Percentiles rank a stretch among this genome's conserved stretches.
These are phyloP conservation scores for Pestalotiopsis sp. DNA, from an alignment of 2,329 filamentous ascomycete species.

Conservation along the genomic window DNA sequence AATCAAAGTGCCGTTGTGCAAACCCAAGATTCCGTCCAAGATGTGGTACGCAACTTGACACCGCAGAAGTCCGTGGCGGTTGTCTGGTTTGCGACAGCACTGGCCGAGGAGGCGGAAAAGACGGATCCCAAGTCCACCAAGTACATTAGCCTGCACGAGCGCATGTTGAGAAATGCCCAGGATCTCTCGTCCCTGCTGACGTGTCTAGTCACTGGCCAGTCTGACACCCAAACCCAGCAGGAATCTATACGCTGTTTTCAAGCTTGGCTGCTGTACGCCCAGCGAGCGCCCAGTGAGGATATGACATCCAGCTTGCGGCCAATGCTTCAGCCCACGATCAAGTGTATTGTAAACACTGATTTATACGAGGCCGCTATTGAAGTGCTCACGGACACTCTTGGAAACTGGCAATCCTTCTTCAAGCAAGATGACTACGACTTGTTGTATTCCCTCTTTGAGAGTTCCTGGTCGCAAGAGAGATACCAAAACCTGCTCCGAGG, in stretches of 20 bases:
- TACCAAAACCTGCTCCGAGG: conserved; percentile 59
- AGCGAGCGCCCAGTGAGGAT: conserved; percentile 60
- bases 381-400: conserved; percentile 65
- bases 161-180: conserved; percentile 52
- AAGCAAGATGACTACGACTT: conserved; percentile 58
- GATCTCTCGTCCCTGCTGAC: conserved; percentile 52
- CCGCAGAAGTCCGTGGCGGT: conserved; percentile 56
- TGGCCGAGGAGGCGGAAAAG: conserved; percentile 71
- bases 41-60: conserved; percentile 48
- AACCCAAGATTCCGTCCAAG: conserved; percentile 43
- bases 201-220: conserved; percentile 34
- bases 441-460: conserved; percentile 62
- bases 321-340: conserved; percentile 61
- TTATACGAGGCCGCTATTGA: conserved; percentile 65
- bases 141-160: conserved; percentile 48
- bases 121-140: conserved; percentile 64
- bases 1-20: conserved; percentile 48
- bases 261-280: conserved; percentile 76
- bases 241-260: conserved; percentile 65
- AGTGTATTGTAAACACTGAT: conserved; percentile 60
- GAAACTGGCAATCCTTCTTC: conserved; percentile 67
- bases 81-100: conserved; percentile 65
- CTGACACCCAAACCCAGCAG: conserved; percentile 36
- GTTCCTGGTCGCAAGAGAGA: conserved; percentile 58
- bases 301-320: conserved; percentile 62